These are phyloP conservation scores for Metarhizium humberi DNA, from an alignment of 2,329 filamentous ascomycete genomes.

Conservation along the genomic window DNA sequence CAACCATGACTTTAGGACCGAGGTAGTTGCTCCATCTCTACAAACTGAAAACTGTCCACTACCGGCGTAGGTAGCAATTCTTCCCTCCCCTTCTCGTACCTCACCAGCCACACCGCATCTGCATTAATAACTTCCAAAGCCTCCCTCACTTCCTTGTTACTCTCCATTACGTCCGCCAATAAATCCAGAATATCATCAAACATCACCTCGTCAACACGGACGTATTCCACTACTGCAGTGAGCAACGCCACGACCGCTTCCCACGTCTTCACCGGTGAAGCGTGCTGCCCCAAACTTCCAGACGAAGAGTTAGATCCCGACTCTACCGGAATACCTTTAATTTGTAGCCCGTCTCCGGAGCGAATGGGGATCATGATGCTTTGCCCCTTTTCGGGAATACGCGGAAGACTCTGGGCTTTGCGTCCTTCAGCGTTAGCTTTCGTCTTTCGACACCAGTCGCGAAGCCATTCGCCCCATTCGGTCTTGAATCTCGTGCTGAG, in stretches of 20 bases:
- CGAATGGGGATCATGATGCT: constrained; percentile 24
- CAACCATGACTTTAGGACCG: constrained; percentile 1
- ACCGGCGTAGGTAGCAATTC: constrained; percentile 27
- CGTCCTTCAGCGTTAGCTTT: constrained; percentile 20
- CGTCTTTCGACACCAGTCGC: constrained; percentile 35
- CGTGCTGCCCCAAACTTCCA: constrained; percentile 45
- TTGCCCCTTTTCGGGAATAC: background rate
- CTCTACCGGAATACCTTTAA: constrained; percentile 8
- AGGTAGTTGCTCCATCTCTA: constrained; percentile 14
- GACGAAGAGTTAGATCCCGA: constrained; percentile 8
- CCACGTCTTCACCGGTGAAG: constrained; percentile 56
- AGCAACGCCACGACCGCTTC: constrained; percentile 51
- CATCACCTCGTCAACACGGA: constrained; percentile 55
- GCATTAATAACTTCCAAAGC: constrained; percentile 57
- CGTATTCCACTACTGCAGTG: constrained; percentile 49
- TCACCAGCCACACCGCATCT: constrained; percentile 68
- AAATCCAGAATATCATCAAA: constrained; percentile 65
- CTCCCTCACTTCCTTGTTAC: constrained; percentile 36
- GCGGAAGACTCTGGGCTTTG: background rate
- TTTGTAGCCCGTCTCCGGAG: constrained; percentile 13
- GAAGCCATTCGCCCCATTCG: constrained; percentile 55
- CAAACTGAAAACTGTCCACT: constrained; percentile 33
- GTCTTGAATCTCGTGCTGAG: constrained; percentile 65
- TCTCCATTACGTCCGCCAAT: constrained; percentile 40
- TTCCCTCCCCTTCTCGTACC: constrained; percentile 37